Percentiles rank a stretch among this genome's conserved stretches.
Conservation (phyloP, 2,329 filamentous ascomycete genomes). For the Chlorencoelia australis region DNA sequence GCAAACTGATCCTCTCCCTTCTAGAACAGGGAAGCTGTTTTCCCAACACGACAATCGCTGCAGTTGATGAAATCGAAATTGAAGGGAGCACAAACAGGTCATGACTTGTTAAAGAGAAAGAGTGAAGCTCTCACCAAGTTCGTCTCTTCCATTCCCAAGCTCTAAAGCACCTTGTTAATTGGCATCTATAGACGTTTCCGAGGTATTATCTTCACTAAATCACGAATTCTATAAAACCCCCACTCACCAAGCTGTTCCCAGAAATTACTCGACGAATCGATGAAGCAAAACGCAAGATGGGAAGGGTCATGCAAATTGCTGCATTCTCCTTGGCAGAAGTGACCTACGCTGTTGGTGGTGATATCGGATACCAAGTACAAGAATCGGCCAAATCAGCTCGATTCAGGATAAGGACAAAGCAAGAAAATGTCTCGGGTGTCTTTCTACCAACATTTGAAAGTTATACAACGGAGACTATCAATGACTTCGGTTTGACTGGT, state of each 20-base stretch:
- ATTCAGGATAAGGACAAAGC: slow-evolving; percentile 87
- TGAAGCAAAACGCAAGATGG: slow-evolving; percentile 99
- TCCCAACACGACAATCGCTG: slow-evolving; percentile 93
- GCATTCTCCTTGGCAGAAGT: slow-evolving; percentile 97
- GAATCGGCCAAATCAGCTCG: slow-evolving; percentile 89
- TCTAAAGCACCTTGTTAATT: slow-evolving; percentile 14
- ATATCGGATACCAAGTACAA: slow-evolving; percentile 94
- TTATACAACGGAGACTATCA: slow-evolving; percentile 78
- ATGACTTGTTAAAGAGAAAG: slow-evolving; percentile 93
- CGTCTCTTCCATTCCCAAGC: slow-evolving; percentile 21
- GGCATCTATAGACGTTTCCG: slow-evolving; percentile 61
- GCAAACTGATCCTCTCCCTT: slow-evolving; percentile 15
- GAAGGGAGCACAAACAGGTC: slow-evolving; percentile 83
- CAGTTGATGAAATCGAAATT: slow-evolving; percentile 97
- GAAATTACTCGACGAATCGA: slow-evolving; percentile 97
- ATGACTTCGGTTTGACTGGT: slow-evolving; percentile 92
- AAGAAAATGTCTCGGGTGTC: slow-evolving; percentile 97
- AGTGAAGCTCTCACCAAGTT: slow-evolving; percentile 97
- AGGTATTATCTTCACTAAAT: slow-evolving; percentile 45
- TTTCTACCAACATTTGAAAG: slow-evolving; percentile 89
- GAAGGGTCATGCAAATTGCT: slow-evolving; percentile 96
- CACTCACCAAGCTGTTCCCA: slow-evolving; percentile 28
- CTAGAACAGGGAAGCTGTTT: slow-evolving; percentile 90
- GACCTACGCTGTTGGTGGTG: slow-evolving; percentile 89
- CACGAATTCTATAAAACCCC: not conserved